A percentile compares a stretch with the other conserved stretches of the same genome.
phyloP scores from a whole-genome alignment of 2,329 filamentous ascomycete genomes.

The Aspergillus thermomutatus region DNA sequence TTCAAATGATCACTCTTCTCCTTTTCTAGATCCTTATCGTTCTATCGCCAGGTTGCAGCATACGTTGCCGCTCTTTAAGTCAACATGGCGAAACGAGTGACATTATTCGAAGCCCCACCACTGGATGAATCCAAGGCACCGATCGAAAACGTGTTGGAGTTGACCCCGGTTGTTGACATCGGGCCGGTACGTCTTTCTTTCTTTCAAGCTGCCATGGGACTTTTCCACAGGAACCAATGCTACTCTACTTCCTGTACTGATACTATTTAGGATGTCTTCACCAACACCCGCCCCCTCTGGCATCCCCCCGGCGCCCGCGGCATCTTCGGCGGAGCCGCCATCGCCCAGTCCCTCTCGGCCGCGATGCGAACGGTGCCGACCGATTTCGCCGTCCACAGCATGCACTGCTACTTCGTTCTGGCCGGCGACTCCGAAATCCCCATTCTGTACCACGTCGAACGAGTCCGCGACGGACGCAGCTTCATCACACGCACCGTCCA shows the following conservation, averaged over 20 bases:
- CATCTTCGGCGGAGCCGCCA: conserved; percentile 89
- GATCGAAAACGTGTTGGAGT: conserved; percentile 85
- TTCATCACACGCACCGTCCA: conserved; percentile 96
- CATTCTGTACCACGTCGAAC: conserved; percentile 91
- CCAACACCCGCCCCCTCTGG: conserved; percentile 88
- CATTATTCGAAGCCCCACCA: conserved; percentile 72
- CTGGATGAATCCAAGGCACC: conserved; percentile 68
- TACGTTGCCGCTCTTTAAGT: background rate
- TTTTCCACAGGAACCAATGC: background rate
- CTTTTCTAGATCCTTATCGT: background rate
- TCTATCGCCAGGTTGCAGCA: background rate
- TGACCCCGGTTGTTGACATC: conserved; percentile 66
- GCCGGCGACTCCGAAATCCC: conserved; percentile 82
- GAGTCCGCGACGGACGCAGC: conserved; percentile 82
- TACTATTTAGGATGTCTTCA: conserved; percentile 73
- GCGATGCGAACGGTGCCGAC: conserved; percentile 80
- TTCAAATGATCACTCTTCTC: background rate
- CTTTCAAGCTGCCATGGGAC: background rate
- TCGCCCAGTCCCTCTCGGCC: conserved; percentile 84
- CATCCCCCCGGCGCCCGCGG: conserved; percentile 88
- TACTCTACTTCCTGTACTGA: background rate
- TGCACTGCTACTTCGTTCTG: conserved; percentile 98
- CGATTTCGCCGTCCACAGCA: conserved; percentile 83
- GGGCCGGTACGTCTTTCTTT: conserved; percentile 53
- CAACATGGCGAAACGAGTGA: conserved; percentile 42